phyloP scores from a whole-genome alignment of 768 basidiomycete species.

The Tulasnella sp. region DNA sequence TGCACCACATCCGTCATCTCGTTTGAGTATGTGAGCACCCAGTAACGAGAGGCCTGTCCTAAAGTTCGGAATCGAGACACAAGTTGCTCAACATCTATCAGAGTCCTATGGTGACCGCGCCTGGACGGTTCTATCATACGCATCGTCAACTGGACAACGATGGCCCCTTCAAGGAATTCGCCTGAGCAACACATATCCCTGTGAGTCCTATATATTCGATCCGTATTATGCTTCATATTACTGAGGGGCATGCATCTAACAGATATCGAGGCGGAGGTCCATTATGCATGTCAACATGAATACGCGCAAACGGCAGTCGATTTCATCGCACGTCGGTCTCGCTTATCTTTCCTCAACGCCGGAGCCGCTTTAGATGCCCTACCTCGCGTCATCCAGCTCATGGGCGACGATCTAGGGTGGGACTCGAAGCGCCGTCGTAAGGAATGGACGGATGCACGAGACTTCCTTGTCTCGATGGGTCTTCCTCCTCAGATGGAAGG shows the following conservation, averaged over 20 bases:
- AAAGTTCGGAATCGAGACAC: constrained; percentile 81
- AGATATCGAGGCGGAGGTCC: constrained; percentile 90
- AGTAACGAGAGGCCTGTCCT: not conserved
- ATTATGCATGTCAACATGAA: constrained; percentile 79
- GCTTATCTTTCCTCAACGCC: constrained; percentile 90
- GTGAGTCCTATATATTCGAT: constrained; percentile 38
- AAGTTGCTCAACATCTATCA: constrained; percentile 88
- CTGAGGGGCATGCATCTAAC: not conserved
- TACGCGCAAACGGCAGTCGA: constrained; percentile 90
- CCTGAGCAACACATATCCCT: constrained; percentile 63
- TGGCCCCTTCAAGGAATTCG: constrained; percentile 85
- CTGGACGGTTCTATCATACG: constrained; percentile 83
- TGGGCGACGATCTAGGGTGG: constrained; percentile 82
- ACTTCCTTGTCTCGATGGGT: constrained; percentile 80
- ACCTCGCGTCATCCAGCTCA: constrained; percentile 81
- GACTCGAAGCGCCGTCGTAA: constrained; percentile 41
- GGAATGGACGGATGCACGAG: constrained; percentile 52
- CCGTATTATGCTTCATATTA: not conserved
- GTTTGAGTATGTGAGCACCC: not conserved
- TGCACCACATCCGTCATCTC: not conserved
- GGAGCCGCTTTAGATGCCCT: constrained; percentile 75
- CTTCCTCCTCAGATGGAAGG: constrained; percentile 32
- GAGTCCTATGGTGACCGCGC: constrained; percentile 93
- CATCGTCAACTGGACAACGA: constrained; percentile 58
- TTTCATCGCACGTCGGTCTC: constrained; percentile 83